Evolutionary conservation across 2,329 filamentous ascomycete genomes (phyloP).

Genomic region (Ophiostoma sp.): DNA sequence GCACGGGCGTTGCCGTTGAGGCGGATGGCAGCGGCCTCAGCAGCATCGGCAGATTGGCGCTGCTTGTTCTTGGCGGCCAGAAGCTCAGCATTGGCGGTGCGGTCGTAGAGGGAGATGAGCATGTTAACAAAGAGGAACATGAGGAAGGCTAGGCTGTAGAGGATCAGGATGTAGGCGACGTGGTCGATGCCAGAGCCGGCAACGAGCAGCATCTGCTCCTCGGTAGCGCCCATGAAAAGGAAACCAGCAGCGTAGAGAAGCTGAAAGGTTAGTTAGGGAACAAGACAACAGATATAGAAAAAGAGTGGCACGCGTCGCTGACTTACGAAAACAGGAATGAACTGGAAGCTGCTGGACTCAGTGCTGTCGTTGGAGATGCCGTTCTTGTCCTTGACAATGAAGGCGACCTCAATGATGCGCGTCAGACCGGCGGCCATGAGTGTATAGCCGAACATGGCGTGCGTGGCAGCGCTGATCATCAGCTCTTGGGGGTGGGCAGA

Average conservation of each 20-base stretch:
- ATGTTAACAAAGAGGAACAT: slow-evolving; percentile 89
- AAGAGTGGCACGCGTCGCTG: background rate
- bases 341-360: slow-evolving; percentile 64
- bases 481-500: slow-evolving; percentile 83
- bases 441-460: slow-evolving; percentile 89
- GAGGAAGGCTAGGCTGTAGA: slow-evolving; percentile 87
- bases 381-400: slow-evolving; percentile 74
- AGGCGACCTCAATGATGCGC: slow-evolving; percentile 87
- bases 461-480: slow-evolving; percentile 81
- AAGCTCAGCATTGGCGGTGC: slow-evolving; percentile 45
- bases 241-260: slow-evolving; percentile 90
- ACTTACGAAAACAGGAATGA: slow-evolving; percentile 59
- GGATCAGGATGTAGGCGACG: slow-evolving; percentile 86
- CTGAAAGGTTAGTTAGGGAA: slow-evolving; percentile 47
- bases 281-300: background rate
- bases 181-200: slow-evolving; percentile 75
- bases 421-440: slow-evolving; percentile 85
- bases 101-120: slow-evolving; percentile 80
- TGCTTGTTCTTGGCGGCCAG: slow-evolving; percentile 26
- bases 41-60: background rate
- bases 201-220: slow-evolving; percentile 88
- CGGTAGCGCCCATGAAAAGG: slow-evolving; percentile 95
- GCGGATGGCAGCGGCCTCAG: background rate
- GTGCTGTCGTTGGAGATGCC: slow-evolving; percentile 66
- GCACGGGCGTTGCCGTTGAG: slow-evolving; percentile 41